Base-by-base conservation (phyloP, 108 stramenopile genomes). In the Skeletonema potamos region DNA sequence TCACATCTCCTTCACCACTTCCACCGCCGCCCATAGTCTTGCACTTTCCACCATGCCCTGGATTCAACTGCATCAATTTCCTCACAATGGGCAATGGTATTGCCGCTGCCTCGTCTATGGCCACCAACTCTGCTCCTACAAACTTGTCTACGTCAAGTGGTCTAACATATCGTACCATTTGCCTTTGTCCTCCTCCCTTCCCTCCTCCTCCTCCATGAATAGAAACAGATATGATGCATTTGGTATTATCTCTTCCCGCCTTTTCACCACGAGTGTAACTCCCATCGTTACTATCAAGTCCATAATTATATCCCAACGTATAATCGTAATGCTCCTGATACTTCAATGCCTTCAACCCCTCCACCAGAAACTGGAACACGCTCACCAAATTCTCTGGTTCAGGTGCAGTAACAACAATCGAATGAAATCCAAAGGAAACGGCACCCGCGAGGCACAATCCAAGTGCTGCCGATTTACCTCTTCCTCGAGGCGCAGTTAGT, bases 51-150 rank as follows among this genome's bases (percentile, higher is more conserved):
- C 72, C 72, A 37, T 67, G 61, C 28, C 61, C 48, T 15, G 71
- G 30, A 64, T 56, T 68, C 54, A 80, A 30, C 11, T 86, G 92
- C 82, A 99, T 86, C 39, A 99, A 76, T 34, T 66, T 75, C 18
- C 94, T 73, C 22, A 99, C 97, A 41, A 97, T 62, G 1, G 99
- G 99, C 33, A 99, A 87, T 15, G 99, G 99, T 62, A 99, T 99
- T 10, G 99, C 99, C 34, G 99, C 99, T 10, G 99, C 99, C 82
- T 99, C 99, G 72, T 99, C 99, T 61, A 99, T 84, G 2, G 97
- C 98, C 9, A 99, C 89, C 61, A 99, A 87, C 72, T 99, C 99
- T 2, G 97, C 95, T 20, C 95, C 95, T 12, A 89, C 82, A 66
- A 99, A 93, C 70, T 94, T 93, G 64, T 93, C 94, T 44, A 88